Evolutionary conservation across 2,329 filamentous ascomycete species (phyloP).

Genomic region (Colletotrichum sp.): DNA sequence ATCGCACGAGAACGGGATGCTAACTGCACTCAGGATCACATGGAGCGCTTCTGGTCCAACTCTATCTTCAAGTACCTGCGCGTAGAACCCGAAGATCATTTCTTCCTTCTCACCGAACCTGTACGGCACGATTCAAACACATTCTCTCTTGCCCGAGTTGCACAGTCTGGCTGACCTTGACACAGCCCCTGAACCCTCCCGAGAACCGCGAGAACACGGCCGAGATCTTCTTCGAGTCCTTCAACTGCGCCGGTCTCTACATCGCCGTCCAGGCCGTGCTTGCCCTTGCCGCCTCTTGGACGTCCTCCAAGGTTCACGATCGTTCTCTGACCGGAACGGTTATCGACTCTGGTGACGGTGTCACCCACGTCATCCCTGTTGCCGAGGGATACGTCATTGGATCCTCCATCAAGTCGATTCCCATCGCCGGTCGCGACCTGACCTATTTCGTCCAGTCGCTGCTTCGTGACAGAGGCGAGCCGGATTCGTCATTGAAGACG

Average conservation of each 20-base stretch:
- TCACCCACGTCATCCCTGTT: conserved; percentile 98
- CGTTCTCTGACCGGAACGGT: conserved; percentile 96
- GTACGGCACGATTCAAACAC: conserved; percentile 55
- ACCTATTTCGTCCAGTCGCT: conserved; percentile 98
- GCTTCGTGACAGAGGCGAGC: conserved; percentile 92
- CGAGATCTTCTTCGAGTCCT: conserved; percentile 99
- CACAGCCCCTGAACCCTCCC: conserved; percentile 90
- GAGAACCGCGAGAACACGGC: conserved; percentile 99
- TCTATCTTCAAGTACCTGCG: conserved; percentile 99
- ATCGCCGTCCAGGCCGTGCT: conserved; percentile 98
- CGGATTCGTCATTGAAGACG: conserved; percentile 95
- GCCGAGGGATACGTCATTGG: conserved; percentile 99
- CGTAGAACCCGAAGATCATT: conserved; percentile 98
- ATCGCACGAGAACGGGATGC: not conserved
- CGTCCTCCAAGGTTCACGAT: conserved; percentile 96
- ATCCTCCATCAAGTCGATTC: conserved; percentile 98
- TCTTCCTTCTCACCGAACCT: conserved; percentile 96
- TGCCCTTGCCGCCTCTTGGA: conserved; percentile 96
- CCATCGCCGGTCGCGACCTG: conserved; percentile 96
- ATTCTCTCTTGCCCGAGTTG: not conserved
- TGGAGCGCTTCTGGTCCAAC: conserved; percentile 99
- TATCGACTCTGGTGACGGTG: conserved; percentile 98
- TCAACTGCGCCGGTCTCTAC: conserved; percentile 98
- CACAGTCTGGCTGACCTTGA: conserved; percentile 18
- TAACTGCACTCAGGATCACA: conserved; percentile 75